Base-by-base conservation (phyloP, 164 flowering plant species). In the Amborella trichopoda region DNA sequence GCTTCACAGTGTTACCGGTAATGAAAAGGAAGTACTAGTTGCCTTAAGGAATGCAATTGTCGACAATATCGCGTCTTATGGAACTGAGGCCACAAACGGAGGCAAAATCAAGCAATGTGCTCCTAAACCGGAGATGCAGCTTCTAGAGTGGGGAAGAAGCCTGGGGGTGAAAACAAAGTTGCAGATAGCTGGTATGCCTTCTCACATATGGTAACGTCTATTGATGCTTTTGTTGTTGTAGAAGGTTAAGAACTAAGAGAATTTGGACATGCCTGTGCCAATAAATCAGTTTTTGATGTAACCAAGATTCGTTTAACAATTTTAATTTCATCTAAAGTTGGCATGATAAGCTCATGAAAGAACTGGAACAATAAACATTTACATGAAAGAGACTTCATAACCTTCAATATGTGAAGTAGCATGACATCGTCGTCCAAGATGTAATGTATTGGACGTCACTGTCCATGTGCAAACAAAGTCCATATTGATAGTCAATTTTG, bases 81-180 rank as follows among this genome's bases (percentile, higher is more conserved):
- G 77, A 28, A 62, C 47, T n/a, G 67, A 67, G 66, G 23, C 57
- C 44, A 37, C 26, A 21, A 62, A 50, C 33, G 73, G 65, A 50
- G 47, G 55, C 38, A 46, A 6, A 28, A 48, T 69, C 48, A 54
- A 60, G 48, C 52, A 50, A 44, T 48, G 37, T 49, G 62, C 19
- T 21, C 65, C 69, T 65, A 74, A 52, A 0, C 61, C 59, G 23
- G 95, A 83, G 48, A 66, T 69, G 8, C 5, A 39, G 23, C 51
- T 89, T 40, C 26, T 76, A 34, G 53, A 71, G 21, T 88, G 96
- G 96, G 88, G 78, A 25, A 63, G 65, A 68, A 55, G 46, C 40
- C 64, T 66, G 51, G 95, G 95, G 41, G 59, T 78, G 25, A 69
- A 26, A 50, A 61, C 75, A 28, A 77, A 69, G 49, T 53, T 85